Evolutionary conservation across 2,329 filamentous ascomycete genomes (phyloP).

Genomic region (Botrytis hyacinthi): DNA sequence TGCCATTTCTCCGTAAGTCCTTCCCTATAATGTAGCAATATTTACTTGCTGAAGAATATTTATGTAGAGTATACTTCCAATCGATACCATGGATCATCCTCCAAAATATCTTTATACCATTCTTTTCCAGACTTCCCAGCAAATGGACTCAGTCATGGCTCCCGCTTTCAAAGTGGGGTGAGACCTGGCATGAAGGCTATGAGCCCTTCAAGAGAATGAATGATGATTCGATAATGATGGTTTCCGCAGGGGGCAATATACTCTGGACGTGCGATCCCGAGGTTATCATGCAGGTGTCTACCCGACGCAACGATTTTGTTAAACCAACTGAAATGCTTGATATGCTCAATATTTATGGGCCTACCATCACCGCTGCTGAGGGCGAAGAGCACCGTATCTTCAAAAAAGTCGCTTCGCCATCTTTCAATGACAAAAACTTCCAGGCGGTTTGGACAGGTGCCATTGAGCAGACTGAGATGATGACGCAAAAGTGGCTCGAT

Average conservation of each 20-base stretch:
- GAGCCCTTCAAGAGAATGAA: not conserved
- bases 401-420: slow-evolving; percentile 13
- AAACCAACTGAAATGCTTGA: slow-evolving; percentile 11
- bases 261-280: slow-evolving; percentile 13
- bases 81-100: slow-evolving; percentile 14
- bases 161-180: not conserved
- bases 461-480: not conserved
- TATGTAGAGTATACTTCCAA: slow-evolving; percentile 9
- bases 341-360: slow-evolving; percentile 9
- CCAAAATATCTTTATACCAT: slow-evolving; percentile 3
- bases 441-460: not conserved
- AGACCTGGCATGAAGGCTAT: slow-evolving; percentile 12
- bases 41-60: not conserved
- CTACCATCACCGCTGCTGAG: slow-evolving; percentile 9
- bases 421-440: slow-evolving; percentile 9
- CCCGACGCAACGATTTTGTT: not conserved
- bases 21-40: not conserved
- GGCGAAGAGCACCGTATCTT: slow-evolving; percentile 2
- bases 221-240: slow-evolving; percentile 5
- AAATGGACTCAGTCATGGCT: slow-evolving; percentile 9
- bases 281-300: slow-evolving; percentile 12
- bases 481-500: not conserved
- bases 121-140: not conserved
- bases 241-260: not conserved
- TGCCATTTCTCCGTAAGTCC: not conserved